Conservation (phyloP, 1,284 basidiomycete genomes). For the Pseudozyma pruni region DNA sequence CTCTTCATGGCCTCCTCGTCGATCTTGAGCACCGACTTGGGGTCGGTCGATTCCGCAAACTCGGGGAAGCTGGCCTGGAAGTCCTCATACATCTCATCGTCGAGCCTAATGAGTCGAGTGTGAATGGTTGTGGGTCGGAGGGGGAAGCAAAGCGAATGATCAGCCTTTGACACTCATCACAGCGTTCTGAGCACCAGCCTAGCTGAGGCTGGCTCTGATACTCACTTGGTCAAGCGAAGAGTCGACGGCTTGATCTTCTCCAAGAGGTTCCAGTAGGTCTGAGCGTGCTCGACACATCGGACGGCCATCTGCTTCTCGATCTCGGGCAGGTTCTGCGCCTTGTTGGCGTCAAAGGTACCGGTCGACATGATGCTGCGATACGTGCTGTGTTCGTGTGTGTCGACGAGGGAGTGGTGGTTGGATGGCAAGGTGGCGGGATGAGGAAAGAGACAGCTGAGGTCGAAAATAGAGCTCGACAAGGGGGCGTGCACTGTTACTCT, state of each 20-base stretch:
- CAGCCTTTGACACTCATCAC: too few species aligned
- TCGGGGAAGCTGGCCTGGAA: constrained; percentile 85
- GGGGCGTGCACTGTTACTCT: constrained; percentile 1
- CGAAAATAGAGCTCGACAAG: constrained; percentile 2
- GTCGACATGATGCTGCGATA: constrained; percentile 48
- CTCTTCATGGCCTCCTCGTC: constrained; percentile 98
- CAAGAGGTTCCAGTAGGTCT: constrained; percentile 96
- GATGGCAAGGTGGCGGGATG: not conserved
- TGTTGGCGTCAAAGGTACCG: constrained; percentile 62
- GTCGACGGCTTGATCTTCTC: constrained; percentile 81
- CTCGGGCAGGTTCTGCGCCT: constrained; percentile 84
- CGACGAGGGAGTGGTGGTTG: not conserved
- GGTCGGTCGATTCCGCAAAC: constrained; percentile 75
- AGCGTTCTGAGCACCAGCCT: too few species aligned
- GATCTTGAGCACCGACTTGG: constrained; percentile 76
- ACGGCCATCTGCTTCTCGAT: constrained; percentile 97
- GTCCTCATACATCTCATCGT: constrained; percentile 90
- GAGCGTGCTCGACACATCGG: constrained; percentile 79
- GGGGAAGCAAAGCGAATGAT: not conserved
- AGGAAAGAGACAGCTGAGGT: not conserved
- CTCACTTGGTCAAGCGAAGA: constrained; percentile 82
- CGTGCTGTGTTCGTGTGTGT: too few species aligned
- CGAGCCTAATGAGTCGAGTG: constrained; percentile 67
- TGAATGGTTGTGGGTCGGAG: too few species aligned
- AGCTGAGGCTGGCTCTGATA: not conserved